Base-by-base conservation (phyloP, 2,329 filamentous ascomycete genomes). In the Scleromitrula shiraiana region DNA sequence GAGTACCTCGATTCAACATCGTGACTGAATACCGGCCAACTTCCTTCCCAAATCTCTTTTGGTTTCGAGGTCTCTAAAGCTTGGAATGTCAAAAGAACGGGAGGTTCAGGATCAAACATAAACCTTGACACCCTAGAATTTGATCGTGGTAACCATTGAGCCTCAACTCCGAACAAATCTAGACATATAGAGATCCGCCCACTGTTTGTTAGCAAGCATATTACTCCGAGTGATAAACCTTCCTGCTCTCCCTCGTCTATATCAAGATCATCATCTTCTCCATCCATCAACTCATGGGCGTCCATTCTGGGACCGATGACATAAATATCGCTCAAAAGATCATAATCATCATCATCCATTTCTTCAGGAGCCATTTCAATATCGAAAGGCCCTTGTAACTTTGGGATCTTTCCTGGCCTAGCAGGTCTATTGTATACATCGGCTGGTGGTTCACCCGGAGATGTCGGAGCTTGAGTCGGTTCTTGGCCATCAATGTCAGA, bases 401-500 rank as follows among this genome's bases (percentile, higher is more conserved):
- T 74, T 17, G 80, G 80, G 7, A 80, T 68, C 22, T 70, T 67
- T 8, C 80, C 78, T 1, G 80, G 80, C 32, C 74, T 73, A 7
- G 68, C 65, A 7, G 80, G 80, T 35, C 80, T 71, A 10, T 66
- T 69, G 49, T 76, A 83, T 14, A 83, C 70, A 55, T 82, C 77
- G 1, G 70, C 64, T 0, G 70, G 63, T 5, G 70, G 68, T 30
- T 81, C 76, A 20, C 71, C 73, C 2, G 69, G 62, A 7, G 67
- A 58, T 0, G 68, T 68, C 12, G 82, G 76, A 3, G 78, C 57
- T n/a, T 76, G 57, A 15, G 70, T 69, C 0, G 80, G 78, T 48
- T 83, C 79, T 61, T 83, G 80, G 5, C 70, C 71, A 59, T 83
- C 80, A 41, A 83, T 64, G 48, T 83, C 79, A 2, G 77, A 73